Evolutionary conservation across 352 stramenopile species (phyloP), one percentile per base, ranked within the genome.

Genomic region (Globisporangium parvum): DNA sequence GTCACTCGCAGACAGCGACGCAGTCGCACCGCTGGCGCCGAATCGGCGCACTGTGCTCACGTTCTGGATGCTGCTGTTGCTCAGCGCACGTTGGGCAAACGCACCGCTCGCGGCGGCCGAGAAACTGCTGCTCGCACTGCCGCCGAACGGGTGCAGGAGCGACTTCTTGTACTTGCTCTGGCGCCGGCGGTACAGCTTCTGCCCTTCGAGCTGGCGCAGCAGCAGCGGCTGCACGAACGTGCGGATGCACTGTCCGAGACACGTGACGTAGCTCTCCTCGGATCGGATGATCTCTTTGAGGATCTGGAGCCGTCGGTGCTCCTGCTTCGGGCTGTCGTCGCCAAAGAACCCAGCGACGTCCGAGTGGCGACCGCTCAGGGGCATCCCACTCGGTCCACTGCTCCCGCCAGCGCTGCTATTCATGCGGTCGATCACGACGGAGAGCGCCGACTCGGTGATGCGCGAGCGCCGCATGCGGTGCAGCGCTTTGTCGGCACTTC

Each of bases 251-350:
- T 93, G 79, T n/a, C 80, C 76, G 14, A 95, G 55, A 33, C 81
- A 90, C 45, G 80, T 72, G 17, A 95, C 81, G 49, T 93, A 95
- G 60, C 77, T 89, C 51, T 93, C 77, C 62, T 94, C 85, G 0
- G 85, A 88, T 10, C 81, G 85, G 40, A 91, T 82, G 26, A 92
- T 84, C 53, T 93, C 82, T 51, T 88, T 90, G 45, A 94, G 67
- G 53, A 92, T 94, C 35, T 91, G 77, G 24, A 77, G 67, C 9
- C 84, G 71, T 2, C 77, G 75, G 23, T 75, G 73, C 57, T 93
- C 84, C 20, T 77, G 41, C 57, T 90, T 80, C 55, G 66, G 67
- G 10, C 53, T 62, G 24, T 91, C 81, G 9, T 84, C 71, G 2
- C 52, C 41, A 41, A 77, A 66, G 10, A 53, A 51, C 20, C 82